phyloP scores from a whole-genome alignment of 768 basidiomycete genomes.

The Hygrophorus pudorinus region DNA sequence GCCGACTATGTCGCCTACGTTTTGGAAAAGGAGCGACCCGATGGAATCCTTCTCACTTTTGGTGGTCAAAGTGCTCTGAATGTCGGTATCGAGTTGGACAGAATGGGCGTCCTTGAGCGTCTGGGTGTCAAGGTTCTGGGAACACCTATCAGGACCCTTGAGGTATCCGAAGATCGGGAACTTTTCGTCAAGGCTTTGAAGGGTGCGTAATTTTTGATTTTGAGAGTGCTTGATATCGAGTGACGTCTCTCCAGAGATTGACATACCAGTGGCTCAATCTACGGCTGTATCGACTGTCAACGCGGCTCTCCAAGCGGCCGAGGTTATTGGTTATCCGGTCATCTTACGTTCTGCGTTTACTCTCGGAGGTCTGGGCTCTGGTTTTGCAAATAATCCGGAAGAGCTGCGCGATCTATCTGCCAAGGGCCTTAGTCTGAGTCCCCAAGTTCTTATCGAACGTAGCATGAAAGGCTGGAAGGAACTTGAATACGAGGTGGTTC shows the following conservation, averaged over 20 bases:
- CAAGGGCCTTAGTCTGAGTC: slow-evolving; percentile 80
- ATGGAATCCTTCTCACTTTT: slow-evolving; percentile 94
- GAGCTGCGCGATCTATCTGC: slow-evolving; percentile 93
- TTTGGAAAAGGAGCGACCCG: slow-evolving; percentile 95
- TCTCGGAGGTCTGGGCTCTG: slow-evolving; percentile 95
- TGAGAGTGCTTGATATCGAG: background rate
- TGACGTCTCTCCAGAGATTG: slow-evolving; percentile 62
- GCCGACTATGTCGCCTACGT: slow-evolving; percentile 98
- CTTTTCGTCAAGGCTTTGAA: slow-evolving; percentile 94
- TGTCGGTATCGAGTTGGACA: slow-evolving; percentile 92
- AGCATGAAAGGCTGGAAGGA: slow-evolving; percentile 99
- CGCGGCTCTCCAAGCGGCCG: slow-evolving; percentile 86
- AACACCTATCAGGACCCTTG: slow-evolving; percentile 88
- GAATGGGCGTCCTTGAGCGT: slow-evolving; percentile 91
- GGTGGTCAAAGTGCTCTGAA: slow-evolving; percentile 98
- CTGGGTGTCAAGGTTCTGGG: slow-evolving; percentile 90
- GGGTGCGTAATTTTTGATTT: slow-evolving; percentile 38
- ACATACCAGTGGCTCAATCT: slow-evolving; percentile 92
- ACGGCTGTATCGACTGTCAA: slow-evolving; percentile 95
- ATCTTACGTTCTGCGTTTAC: slow-evolving; percentile 96
- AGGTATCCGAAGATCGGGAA: slow-evolving; percentile 94
- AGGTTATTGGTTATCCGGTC: slow-evolving; percentile 90
- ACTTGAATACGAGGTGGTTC: slow-evolving; percentile 97
- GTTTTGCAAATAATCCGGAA: slow-evolving; percentile 90
- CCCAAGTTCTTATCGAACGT: slow-evolving; percentile 94